Evolutionary conservation across 139 green algal genomes (phyloP), one percentile per base, ranked within the genome.

Genomic region (Prasinococcaceae sp.): DNA sequence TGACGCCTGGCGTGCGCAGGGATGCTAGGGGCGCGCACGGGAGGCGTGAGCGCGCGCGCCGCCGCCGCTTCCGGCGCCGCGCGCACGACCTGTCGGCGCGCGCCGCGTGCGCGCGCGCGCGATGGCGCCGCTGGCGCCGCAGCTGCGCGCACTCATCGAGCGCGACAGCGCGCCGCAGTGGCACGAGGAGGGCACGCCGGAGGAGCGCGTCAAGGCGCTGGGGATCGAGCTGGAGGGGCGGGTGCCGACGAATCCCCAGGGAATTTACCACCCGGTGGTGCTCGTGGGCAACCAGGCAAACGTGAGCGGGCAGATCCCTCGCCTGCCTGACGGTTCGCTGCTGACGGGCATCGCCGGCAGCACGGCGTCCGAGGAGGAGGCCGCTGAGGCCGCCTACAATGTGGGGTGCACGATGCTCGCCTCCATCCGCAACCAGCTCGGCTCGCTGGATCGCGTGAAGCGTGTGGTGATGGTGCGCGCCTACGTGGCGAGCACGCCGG

Each of bases 381-480:
- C 26, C 4, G 23, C 17, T 4, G 14, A 33, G 25, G 51, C 51
- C 4, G 51, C 51, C 19, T 16, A 20, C 14, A 24, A 55, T 16
- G 19, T 19, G 24, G 51, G 26, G 16, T 17, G 48, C 20, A 59
- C 36, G 4, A 59, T 59, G 51, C 17, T 59, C 26, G n/a, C 38
- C 6, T 22, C 32, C 30, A 9, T 59, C 9, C 9, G 20, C 24
- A 36, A 32, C 12, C 6, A 59, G n/a, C 51, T 59, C 16, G 51
- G 51, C 20, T 38, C 17, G 12, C 36, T 59, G 20, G 32, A 59
- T 19, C 9, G 12, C 30, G 27, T 55, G 25, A 19, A 25, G 24
- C 8, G 48, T 10, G 28, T 55, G 17, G 48, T 55, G 8, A 55
- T 42, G n/a, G 48, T 55, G 48, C 38, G 40, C 48, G 48, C 25